Base-by-base conservation (phyloP, 257 asterid species). In the Ehretia macrophylla region DNA sequence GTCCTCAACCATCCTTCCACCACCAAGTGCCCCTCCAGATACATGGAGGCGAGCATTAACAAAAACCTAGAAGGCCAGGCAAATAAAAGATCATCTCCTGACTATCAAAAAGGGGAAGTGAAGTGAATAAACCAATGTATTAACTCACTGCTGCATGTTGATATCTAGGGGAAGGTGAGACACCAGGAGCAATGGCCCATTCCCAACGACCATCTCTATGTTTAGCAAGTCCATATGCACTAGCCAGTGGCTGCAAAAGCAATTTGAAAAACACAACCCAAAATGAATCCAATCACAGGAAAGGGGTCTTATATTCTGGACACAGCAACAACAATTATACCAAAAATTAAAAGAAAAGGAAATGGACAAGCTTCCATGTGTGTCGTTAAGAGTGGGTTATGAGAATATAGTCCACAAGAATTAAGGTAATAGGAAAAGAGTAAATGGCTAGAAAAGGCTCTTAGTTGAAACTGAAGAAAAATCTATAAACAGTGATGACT, bases 171-270 rank as follows among this genome's bases (percentile, higher is more conserved):
- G 99, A 94, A 2, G 99, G 99, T 65, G 99, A 94, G 64, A 94
- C 99, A 59, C 99, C 99, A 60, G 99, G 99, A 64, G 99, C 99
- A 75, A 94, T 94, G 71, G 99, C 99, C 99, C 99, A 94, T 76
- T 94, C 99, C 99, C 99, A 94, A 42, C 99, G 96, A 70, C 99
- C 99, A 85, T 94, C 99, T 77, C 96, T 90, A 74, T 94, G 97
- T 77, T 94, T 94, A 37, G 99, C 99, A 35, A 94, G 97, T 37
- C 99, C 99, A 74, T 87, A 94, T 58, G 99, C 99, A 77, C 99
- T 85, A 63, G 96, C 89, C 40, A 90, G 76, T 13, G 99, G 96
- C 99, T 93, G 84, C 79, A 78, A 32, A n/a, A 64, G 17, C 52
- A 66, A 62, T 55, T 45, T 5, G 48, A 58, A 5, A 14, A 39